Evolutionary conservation across 2,329 filamentous ascomycete species (phyloP).

Genomic region (Blastomyces percursus): DNA sequence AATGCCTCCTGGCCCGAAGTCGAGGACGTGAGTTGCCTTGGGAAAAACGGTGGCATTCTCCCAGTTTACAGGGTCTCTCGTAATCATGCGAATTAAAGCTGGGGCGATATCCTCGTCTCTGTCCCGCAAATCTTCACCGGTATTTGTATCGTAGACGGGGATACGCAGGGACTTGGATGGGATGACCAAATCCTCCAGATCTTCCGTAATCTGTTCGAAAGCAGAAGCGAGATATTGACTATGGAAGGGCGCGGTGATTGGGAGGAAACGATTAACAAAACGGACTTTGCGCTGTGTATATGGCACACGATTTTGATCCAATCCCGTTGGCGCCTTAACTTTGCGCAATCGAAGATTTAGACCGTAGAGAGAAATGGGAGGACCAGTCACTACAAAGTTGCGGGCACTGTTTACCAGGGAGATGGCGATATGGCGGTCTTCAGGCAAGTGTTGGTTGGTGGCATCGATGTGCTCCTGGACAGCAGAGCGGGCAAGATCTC

Average conservation of each 20-base stretch:
- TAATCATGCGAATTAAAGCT: slow-evolving; percentile 81
- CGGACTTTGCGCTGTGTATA: slow-evolving; percentile 93
- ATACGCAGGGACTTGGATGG: slow-evolving; percentile 63
- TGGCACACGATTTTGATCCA: slow-evolving; percentile 89
- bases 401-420: slow-evolving; percentile 94
- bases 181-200: slow-evolving; percentile 73
- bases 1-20: slow-evolving; percentile 94
- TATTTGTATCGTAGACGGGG: slow-evolving; percentile 81
- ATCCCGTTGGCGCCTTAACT: slow-evolving; percentile 91
- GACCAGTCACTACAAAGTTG: slow-evolving; percentile 93
- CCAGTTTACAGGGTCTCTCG: slow-evolving; percentile 89
- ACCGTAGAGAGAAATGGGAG: slow-evolving; percentile 91
- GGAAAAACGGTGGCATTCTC: slow-evolving; percentile 88
- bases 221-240: slow-evolving; percentile 84
- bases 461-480: slow-evolving; percentile 95
- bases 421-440: slow-evolving; percentile 86
- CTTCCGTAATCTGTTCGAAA: slow-evolving; percentile 70
- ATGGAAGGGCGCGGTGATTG: slow-evolving; percentile 96
- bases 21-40: slow-evolving; percentile 81
- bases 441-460: slow-evolving; percentile 89
- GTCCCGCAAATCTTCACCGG: slow-evolving; percentile 67
- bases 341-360: slow-evolving; percentile 90
- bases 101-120: slow-evolving; percentile 68
- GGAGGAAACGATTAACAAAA: slow-evolving; percentile 93
- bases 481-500: slow-evolving; percentile 74